Evolutionary conservation across 805 yeast species (phyloP).

Genomic region (Yamadazyma ubonensis): DNA sequence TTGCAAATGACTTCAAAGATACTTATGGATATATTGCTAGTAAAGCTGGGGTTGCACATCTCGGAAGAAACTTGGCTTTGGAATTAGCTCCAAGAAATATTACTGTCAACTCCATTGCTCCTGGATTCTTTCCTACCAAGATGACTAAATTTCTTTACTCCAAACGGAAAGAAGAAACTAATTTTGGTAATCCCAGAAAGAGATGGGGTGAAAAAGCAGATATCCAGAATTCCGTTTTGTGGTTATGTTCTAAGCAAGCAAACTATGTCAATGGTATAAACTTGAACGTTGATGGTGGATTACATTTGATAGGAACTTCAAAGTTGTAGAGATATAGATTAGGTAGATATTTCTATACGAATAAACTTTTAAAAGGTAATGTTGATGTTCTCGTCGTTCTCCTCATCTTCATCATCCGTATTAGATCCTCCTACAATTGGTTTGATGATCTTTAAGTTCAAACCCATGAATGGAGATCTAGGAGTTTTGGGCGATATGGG

Average conservation of each 20-base stretch:
- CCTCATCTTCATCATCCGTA: conserved; percentile 10
- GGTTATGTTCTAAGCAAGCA: conserved; percentile 52
- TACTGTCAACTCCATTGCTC: conserved; percentile 62
- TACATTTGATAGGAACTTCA: conserved; percentile 34
- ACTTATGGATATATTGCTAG: conserved; percentile 66
- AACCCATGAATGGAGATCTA: conserved; percentile 42
- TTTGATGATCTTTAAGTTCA: conserved; percentile 59
- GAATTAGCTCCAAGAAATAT: conserved; percentile 61
- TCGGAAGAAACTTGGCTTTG: conserved; percentile 55
- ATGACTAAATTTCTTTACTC: conserved; percentile 61
- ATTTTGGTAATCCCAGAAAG: conserved; percentile 49
- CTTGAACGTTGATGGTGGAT: conserved; percentile 64
- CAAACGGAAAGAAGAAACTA: conserved; percentile 40
- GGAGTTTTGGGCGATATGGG: conserved; percentile 11
- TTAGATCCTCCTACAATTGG: conserved; percentile 56
- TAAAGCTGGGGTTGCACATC: conserved; percentile 64
- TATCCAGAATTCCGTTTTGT: conserved; percentile 50
- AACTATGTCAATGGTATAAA: conserved; percentile 61
- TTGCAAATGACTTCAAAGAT: conserved; percentile 45
- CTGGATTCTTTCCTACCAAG: conserved; percentile 68
- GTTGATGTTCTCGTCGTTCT: conserved; percentile 5
- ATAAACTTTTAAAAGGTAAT: conserved; percentile 2
- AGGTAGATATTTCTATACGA: neutral
- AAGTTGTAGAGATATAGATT: conserved; percentile 9
- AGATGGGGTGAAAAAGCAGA: conserved; percentile 45